phyloP scores from a whole-genome alignment of 495 filamentous ascomycete genomes.

The Lophium mytilinum region DNA sequence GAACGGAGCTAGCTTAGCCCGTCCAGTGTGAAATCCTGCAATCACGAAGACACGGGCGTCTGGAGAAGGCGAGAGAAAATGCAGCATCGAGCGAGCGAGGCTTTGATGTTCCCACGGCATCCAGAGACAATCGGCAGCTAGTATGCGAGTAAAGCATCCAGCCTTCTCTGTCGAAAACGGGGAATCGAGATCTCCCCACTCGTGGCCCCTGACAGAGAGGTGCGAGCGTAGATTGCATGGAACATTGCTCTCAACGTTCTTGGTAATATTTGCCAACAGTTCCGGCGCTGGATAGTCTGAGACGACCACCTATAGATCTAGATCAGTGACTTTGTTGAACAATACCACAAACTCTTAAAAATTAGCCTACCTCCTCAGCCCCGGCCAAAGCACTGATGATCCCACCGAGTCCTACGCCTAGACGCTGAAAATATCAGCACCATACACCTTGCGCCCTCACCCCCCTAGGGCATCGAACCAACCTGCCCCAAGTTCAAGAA shows the following conservation, averaged over 20 bases:
- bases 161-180: conserved; percentile 44
- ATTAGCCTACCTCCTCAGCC: conserved; percentile 43
- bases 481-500: conserved; percentile 59
- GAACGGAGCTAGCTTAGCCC: conserved; percentile 61
- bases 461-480: conserved; percentile 22
- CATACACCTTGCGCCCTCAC: neutral
- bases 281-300: conserved; percentile 67
- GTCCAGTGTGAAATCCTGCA: conserved; percentile 78
- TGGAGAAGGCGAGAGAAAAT: conserved; percentile 52
- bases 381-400: conserved; percentile 58
- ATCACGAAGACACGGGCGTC: conserved; percentile 56
- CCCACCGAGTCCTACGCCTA: conserved; percentile 68
- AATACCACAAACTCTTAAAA: neutral
- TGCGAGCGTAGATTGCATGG: conserved; percentile 14
- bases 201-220: conserved; percentile 53
- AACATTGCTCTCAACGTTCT: conserved; percentile 55
- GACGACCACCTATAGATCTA: conserved; percentile 36
- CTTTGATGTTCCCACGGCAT: conserved; percentile 70
- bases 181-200: conserved; percentile 60
- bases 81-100: conserved; percentile 57
- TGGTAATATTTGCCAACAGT: conserved; percentile 51
- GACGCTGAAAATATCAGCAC: conserved; percentile 2
- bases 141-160: conserved; percentile 55
- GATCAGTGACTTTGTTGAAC: conserved; percentile 4
- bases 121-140: conserved; percentile 83